A percentile compares a stretch with the other conserved stretches of the same genome.
Conservation (phyloP, 2,329 filamentous ascomycete genomes). For the Xylaria sp. region DNA sequence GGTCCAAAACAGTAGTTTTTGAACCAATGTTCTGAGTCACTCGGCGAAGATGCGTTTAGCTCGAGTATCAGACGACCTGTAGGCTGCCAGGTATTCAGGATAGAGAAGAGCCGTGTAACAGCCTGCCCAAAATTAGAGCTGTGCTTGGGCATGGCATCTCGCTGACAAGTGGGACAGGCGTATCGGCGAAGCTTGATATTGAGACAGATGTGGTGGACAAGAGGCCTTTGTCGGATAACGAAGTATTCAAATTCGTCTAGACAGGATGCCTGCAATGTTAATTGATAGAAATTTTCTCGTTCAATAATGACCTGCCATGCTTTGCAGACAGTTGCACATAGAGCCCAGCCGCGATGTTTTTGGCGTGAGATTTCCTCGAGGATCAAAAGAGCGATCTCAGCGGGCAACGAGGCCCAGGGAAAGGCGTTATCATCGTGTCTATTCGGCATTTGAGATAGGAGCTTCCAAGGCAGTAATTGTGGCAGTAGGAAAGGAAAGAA, state of each 20-base stretch:
- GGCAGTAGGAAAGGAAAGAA: constrained; percentile 24
- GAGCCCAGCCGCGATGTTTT: constrained; percentile 42
- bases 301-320: constrained; percentile 50
- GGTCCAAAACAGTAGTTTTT: constrained; percentile 43
- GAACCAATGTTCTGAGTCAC: constrained; percentile 51
- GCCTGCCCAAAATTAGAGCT: constrained; percentile 36
- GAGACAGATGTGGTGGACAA: constrained; percentile 47
- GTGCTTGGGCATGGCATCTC: constrained; percentile 17
- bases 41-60: constrained; percentile 49
- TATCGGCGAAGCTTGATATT: constrained; percentile 47
- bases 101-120: constrained; percentile 45
- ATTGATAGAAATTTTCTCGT: constrained; percentile 42
- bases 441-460: constrained; percentile 22
- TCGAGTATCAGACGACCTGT: constrained; percentile 47
- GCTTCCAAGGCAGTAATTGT: constrained; percentile 22
- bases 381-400: constrained; percentile 19
- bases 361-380: constrained; percentile 32
- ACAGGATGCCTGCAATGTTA: constrained; percentile 42
- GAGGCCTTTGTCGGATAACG: constrained; percentile 32
- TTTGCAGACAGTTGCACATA: constrained; percentile 48
- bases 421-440: constrained; percentile 20
- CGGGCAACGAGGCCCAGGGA: constrained; percentile 21
- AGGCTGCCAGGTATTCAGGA: constrained; percentile 48
- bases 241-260: constrained; percentile 43
- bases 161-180: constrained; percentile 27